Conservation (phyloP, 2,329 filamentous ascomycete genomes). For the Ceratocystis eucalypticola region DNA sequence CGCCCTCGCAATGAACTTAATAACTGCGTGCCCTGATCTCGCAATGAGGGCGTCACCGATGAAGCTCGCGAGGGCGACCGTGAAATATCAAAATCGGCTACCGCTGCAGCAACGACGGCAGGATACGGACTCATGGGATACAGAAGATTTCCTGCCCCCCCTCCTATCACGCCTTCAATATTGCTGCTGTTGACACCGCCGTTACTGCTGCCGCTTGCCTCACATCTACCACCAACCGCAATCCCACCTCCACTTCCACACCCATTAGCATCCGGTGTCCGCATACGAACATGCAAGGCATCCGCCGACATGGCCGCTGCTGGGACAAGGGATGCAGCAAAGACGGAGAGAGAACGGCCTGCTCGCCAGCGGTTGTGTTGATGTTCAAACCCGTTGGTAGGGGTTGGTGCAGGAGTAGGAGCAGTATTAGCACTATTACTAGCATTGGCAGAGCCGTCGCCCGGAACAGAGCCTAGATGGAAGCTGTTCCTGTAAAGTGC, state of each 20-base stretch:
- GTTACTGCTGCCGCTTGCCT: not conserved
- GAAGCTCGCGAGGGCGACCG: not conserved
- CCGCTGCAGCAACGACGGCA: not conserved
- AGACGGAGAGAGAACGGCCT: not conserved
- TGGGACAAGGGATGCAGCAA: not conserved
- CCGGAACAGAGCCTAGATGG: not conserved
- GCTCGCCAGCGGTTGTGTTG: not conserved
- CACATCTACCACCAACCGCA: no score
- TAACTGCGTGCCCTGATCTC: conserved; percentile 10
- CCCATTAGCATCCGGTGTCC: not conserved
- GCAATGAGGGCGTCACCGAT: conserved; percentile 8
- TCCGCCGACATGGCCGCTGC: not conserved
- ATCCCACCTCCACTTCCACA: no score
- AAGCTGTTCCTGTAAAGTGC: not conserved
- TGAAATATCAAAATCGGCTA: not conserved
- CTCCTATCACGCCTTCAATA: not conserved
- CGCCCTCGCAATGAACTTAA: conserved; percentile 14
- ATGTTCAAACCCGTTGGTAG: not conserved
- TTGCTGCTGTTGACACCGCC: not conserved
- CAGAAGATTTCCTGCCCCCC: not conserved
- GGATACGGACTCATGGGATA: not conserved
- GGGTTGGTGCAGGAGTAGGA: not conserved
- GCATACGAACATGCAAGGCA: not conserved
- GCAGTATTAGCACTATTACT: not conserved
- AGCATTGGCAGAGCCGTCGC: not conserved